A percentile compares a stretch with the other conserved stretches of the same genome.
These are phyloP conservation scores for Austroboletus eburneus DNA, from an alignment of 768 basidiomycete genomes.

Conservation along the genomic window DNA sequence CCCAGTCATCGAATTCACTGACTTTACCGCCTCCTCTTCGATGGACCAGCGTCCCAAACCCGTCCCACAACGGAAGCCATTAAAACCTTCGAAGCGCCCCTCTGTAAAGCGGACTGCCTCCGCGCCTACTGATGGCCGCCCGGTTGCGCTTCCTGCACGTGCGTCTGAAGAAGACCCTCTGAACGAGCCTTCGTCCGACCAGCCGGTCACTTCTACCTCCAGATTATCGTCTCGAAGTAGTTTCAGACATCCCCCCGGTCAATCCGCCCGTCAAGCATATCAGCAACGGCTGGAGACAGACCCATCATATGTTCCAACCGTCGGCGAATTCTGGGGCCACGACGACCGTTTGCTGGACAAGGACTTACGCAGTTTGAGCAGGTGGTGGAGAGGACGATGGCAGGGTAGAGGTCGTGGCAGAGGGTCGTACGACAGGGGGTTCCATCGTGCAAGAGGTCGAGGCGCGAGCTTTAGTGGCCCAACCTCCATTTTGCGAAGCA, in stretches of 20 bases:
- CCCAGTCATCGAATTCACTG: slow-evolving; percentile 79
- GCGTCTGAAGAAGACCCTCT: slow-evolving; percentile 17
- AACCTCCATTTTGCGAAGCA: slow-evolving; percentile 5
- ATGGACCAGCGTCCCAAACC: slow-evolving; percentile 32
- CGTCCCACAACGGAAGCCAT: slow-evolving; percentile 37
- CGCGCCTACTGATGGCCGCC: slow-evolving; percentile 30
- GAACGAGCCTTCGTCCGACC: slow-evolving; percentile 21
- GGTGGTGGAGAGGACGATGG: slow-evolving; percentile 85
- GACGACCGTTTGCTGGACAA: slow-evolving; percentile 87
- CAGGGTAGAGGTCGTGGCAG: slow-evolving; percentile 64
- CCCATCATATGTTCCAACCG: slow-evolving; percentile 85
- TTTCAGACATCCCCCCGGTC: slow-evolving; percentile 41
- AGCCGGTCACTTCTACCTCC: slow-evolving; percentile 40
- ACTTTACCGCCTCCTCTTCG: slow-evolving; percentile 37
- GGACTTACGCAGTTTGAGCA: slow-evolving; percentile 74
- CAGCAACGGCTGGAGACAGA: slow-evolving; percentile 77
- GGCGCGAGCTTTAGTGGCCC: slow-evolving; percentile 38
- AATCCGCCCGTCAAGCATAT: slow-evolving; percentile 80
- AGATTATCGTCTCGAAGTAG: slow-evolving; percentile 24
- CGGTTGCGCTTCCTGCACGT: slow-evolving; percentile 11
- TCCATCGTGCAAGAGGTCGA: slow-evolving; percentile 56
- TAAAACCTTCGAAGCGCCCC: slow-evolving; percentile 39
- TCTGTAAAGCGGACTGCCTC: slow-evolving; percentile 32
- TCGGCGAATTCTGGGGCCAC: slow-evolving; percentile 93
- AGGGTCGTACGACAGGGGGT: slow-evolving; percentile 39